Evolutionary conservation across 441 rosid genomes (phyloP), one percentile per base, ranked within the genome.

Genomic region (Pelargonium citronellum): DNA sequence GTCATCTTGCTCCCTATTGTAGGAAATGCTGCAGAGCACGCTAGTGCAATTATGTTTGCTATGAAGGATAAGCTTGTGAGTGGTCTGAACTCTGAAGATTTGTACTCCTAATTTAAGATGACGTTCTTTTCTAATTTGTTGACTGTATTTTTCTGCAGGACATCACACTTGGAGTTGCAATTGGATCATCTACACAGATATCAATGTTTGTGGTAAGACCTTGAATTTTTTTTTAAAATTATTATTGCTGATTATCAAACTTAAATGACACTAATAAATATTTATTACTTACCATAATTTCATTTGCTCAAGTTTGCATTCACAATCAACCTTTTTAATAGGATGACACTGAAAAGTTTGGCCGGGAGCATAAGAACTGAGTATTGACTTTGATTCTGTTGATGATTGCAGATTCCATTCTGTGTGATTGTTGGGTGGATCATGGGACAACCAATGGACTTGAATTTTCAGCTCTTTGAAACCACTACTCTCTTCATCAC

Each of bases 31-130:
- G 98, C 97, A 3, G 98, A 91, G 76, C 97, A 93, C 75, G 93
- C 98, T 22, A 87, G 98, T 19, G 96, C 97, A 30, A 80, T 93
- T 67, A 86, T 93, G 89, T 93, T 91, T 76, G 98, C 98, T 63
- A 87, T 91, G 96, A 93, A 93, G 78, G 95, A 93, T 79, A 93
- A 93, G 81, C 91, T 93, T 74, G 98, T 93, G 80, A 75, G 95
- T 71, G 65, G n/a, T n/a, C n/a, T n/a, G n/a, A n/a, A n/a, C 27
- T 24, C 27, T 24, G 27, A 24, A 24, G 27, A 24, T 24, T n/a
- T n/a, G n/a, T n/a, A n/a, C n/a, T n/a, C n/a, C n/a, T n/a, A n/a
- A n/a, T n/a, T n/a, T n/a, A n/a, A n/a, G n/a, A n/a, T n/a, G n/a
- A n/a, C n/a, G n/a, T n/a, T n/a, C n/a, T n/a, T n/a, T n/a, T n/a